phyloP scores from a whole-genome alignment of 495 filamentous ascomycete genomes.

The Poronia punctata region DNA sequence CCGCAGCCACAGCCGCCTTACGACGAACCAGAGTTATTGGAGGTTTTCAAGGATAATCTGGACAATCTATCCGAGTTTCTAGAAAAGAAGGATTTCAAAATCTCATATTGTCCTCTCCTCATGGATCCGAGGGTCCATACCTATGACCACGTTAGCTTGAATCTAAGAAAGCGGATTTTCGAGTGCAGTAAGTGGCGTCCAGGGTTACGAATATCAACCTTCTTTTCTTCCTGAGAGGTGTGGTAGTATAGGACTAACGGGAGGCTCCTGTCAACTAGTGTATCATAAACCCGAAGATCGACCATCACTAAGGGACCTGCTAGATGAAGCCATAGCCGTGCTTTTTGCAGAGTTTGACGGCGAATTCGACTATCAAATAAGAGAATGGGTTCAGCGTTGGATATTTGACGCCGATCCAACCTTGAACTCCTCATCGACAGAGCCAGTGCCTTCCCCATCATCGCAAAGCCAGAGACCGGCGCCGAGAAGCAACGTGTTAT shows the following conservation, averaged over 20 bases:
- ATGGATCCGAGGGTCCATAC: neutral
- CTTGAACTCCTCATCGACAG: neutral
- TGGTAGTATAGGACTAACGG: too few species aligned
- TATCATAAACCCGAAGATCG: conserved; percentile 16
- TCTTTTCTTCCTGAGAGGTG: too few species aligned
- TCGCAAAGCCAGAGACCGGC: neutral
- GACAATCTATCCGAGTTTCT: neutral
- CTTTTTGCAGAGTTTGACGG: neutral
- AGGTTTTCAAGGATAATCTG: neutral
- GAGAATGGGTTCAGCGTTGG: conserved; percentile 14
- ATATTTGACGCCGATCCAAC: neutral
- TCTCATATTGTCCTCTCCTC: conserved; percentile 14
- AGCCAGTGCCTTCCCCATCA: neutral
- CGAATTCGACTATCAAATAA: conserved; percentile 4
- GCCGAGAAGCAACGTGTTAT: too few species aligned
- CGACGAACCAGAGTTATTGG: neutral
- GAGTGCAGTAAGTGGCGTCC: conserved; percentile 11
- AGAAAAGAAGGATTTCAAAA: neutral
- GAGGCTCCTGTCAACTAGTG: conserved; percentile 3
- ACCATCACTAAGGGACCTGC: conserved; percentile 5
- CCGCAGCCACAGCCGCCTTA: conserved; percentile 13
- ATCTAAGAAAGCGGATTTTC: conserved; percentile 12
- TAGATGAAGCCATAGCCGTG: conserved; percentile 5
- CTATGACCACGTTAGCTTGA: conserved; percentile 11
- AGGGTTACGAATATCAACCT: too few species aligned